Conservation (phyloP, 768 basidiomycete species). For the Amylocystis lapponica region DNA sequence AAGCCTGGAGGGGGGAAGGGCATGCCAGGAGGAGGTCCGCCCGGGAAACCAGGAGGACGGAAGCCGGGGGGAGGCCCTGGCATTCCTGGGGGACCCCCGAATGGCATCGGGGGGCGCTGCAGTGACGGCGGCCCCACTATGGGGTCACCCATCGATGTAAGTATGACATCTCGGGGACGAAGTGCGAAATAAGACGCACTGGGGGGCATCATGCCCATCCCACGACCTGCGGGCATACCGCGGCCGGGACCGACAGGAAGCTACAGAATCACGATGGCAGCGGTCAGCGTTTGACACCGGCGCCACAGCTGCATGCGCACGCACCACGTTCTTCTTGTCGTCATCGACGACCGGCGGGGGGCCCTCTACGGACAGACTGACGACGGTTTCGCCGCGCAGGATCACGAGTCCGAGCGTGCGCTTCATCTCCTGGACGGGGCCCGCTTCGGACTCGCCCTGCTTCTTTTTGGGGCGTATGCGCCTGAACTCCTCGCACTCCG, state of each 20-base stretch:
- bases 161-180: conserved; percentile 9
- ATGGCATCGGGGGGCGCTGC: conserved; percentile 66
- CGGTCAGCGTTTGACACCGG: background rate
- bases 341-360: conserved; percentile 90
- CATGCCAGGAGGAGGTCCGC: conserved; percentile 49
- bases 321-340: conserved; percentile 77
- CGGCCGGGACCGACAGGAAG: conserved; percentile 87
- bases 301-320: conserved; percentile 21
- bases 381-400: conserved; percentile 92
- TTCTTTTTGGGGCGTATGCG: conserved; percentile 91
- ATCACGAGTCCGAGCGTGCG: conserved; percentile 95
- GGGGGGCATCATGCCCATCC: conserved; percentile 93
- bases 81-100: conserved; percentile 64
- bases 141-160: conserved; percentile 5
- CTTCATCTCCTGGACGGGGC: conserved; percentile 89
- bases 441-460: conserved; percentile 64
- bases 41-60: conserved; percentile 76
- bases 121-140: conserved; percentile 56
- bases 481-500: conserved; percentile 97
- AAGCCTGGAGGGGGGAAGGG: conserved; percentile 76
- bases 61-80: conserved; percentile 86
- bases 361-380: conserved; percentile 91
- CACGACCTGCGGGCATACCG: conserved; percentile 94
- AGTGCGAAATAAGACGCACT: conserved; percentile 40
- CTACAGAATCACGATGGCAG: conserved; percentile 34